Evolutionary conservation across 2,329 filamentous ascomycete genomes (phyloP), one percentile per base, ranked within the genome.

Genomic region (Clonostachys chloroleuca): DNA sequence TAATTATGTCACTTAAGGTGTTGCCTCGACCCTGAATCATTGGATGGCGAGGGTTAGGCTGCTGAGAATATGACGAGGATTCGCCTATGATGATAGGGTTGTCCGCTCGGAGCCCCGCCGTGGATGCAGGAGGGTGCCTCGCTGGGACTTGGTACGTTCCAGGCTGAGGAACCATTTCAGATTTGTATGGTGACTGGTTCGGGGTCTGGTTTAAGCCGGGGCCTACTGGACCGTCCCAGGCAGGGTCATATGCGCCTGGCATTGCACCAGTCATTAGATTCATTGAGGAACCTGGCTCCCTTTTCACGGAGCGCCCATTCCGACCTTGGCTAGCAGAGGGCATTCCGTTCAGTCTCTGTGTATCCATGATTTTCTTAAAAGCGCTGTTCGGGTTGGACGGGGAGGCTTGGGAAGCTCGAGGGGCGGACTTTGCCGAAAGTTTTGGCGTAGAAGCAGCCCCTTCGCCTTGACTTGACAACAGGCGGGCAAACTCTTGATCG

Each of bases 1-100:
- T 55, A 47, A 75, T 71, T 18, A 72, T 57, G 41, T 63, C 55
- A 7, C 24, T 30, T 56, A 45, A 36, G 74, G 56, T 14, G 49
- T 45, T 49, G 44, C 16, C 24, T 10, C 24, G 24, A 30, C 24
- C 24, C 9, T 30, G 53, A 49, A 8, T 35, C 47, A 16, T 43
- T 39, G 9, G 46, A 37, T 30, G 44, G 46, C 16, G 41, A 36
- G 9, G 34, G 24, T 34, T 12, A 13, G 20, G 42, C 9, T 30
- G 20, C 5, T 33, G 13, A 30, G 18, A 12, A 12, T 16, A 18
- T 18, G 16, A 14, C 6, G 16, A 43, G n/a, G 14, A 33, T 16
- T 39, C 36, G 3, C 36, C 36, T 12, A 39, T 9, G 17, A n/a
- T 39, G 36, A 39, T 39, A n/a, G 36, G 36, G 12, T 30, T 39